phyloP scores from a whole-genome alignment of 345 rosid species.

The Hibiscus trionum region DNA sequence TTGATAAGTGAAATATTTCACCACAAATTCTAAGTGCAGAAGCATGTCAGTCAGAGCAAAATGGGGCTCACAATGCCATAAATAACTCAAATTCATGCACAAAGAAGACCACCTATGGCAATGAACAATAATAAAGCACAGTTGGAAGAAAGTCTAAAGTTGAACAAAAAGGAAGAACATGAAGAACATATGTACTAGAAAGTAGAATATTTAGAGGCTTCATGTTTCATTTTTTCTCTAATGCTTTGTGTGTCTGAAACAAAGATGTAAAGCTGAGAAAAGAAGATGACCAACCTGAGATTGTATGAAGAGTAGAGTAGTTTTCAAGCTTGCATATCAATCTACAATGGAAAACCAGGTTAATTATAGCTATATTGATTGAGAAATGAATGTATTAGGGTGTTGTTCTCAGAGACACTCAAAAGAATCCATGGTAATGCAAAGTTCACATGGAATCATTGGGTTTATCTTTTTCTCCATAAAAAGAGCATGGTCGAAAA shows the following conservation, averaged over 20 bases:
- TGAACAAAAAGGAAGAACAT: not conserved
- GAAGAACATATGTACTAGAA: not conserved
- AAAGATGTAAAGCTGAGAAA: slow-evolving; percentile 10
- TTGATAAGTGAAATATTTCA: slow-evolving; percentile 6
- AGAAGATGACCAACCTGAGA: slow-evolving; percentile 22
- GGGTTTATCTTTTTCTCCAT: slow-evolving; percentile 24
- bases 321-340: slow-evolving; percentile 1
- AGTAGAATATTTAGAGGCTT: not conserved
- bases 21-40: slow-evolving; percentile 10
- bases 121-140: not conserved
- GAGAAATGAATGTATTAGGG: not conserved
- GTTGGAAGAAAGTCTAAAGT: not conserved
- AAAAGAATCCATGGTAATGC: slow-evolving; percentile 24
- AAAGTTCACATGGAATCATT: slow-evolving; percentile 29
- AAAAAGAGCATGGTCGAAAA: slow-evolving; percentile 27
- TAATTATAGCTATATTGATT: not conserved
- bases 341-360: slow-evolving; percentile 5
- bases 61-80: not conserved
- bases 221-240: not conserved
- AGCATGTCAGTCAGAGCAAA: not conserved
- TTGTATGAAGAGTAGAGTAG: slow-evolving; percentile 5
- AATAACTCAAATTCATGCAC: not conserved
- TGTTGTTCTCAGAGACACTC: slow-evolving; percentile 9
- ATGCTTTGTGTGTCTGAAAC: not conserved
- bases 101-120: not conserved